Percentiles rank a stretch among this genome's conserved stretches.
phyloP scores from a whole-genome alignment of 2,329 filamentous ascomycete genomes.

The Clonostachys byssicola region DNA sequence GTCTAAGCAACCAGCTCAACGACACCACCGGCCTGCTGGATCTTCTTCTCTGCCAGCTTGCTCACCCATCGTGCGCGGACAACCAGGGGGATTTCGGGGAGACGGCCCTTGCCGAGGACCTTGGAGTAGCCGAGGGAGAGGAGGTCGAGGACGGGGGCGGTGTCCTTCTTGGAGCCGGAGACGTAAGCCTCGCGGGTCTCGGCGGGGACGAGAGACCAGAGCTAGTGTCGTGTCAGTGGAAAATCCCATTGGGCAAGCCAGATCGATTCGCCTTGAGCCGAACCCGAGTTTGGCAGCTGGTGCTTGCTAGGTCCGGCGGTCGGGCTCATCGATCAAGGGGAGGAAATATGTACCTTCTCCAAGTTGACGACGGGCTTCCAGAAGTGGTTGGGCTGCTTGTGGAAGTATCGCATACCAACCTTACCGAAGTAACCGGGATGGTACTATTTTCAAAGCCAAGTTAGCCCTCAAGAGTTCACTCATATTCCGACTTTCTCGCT shows the following conservation, averaged over 20 bases:
- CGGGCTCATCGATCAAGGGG: not conserved
- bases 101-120: constrained; percentile 95
- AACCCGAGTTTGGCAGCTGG: not conserved
- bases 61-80: constrained; percentile 94
- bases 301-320: not conserved
- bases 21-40: constrained; percentile 94
- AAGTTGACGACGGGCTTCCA: constrained; percentile 99
- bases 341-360: constrained; percentile 69
- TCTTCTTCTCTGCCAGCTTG: constrained; percentile 97
- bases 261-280: not conserved
- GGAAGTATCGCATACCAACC: constrained; percentile 94
- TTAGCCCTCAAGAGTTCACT: not conserved
- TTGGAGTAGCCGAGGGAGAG: constrained; percentile 97
- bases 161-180: constrained; percentile 74
- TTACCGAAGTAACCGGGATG: constrained; percentile 99
- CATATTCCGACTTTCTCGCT: constrained; percentile 2
- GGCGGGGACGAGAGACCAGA: constrained; percentile 90
- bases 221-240: constrained; percentile 46
- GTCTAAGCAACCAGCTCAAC: constrained; percentile 85
- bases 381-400: constrained; percentile 92
- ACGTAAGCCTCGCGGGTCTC: constrained; percentile 95
- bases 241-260: not conserved
- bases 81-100: constrained; percentile 89
- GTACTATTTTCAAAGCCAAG: constrained; percentile 52
- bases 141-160: constrained; percentile 96